Percentiles rank a stretch among this genome's conserved stretches.
Evolutionary conservation across 208 protist species (phyloP).

Genomic region (Crithidia brevicula): DNA sequence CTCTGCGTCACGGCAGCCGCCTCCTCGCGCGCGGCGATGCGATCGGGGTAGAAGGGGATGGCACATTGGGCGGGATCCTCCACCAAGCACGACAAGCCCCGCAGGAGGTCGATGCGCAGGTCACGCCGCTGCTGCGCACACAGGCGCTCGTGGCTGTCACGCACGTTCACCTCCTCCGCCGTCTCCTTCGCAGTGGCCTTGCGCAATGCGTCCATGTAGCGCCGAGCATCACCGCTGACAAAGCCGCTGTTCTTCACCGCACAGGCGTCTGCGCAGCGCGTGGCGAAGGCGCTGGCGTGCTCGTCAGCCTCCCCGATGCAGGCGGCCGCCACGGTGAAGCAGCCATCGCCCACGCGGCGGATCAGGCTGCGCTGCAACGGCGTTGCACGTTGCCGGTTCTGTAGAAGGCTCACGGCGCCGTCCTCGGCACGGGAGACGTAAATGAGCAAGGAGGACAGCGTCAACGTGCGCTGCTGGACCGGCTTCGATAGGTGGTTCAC

Average conservation of each 20-base stretch:
- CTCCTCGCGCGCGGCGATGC: conserved; percentile 17
- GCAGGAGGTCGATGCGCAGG: conserved; percentile 5
- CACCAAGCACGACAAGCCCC: conserved; percentile 10
- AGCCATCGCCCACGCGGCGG: conserved; percentile 28
- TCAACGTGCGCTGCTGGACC: conserved; percentile 1
- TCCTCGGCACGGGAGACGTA: conserved; percentile 19
- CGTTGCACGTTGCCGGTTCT: conserved; percentile 9
- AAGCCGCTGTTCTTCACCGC: conserved; percentile 25
- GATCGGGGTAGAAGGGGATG: conserved; percentile 20
- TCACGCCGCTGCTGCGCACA: background rate
- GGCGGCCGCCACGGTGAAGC: conserved; percentile 34
- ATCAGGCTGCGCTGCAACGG: conserved; percentile 26
- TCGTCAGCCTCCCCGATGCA: conserved; percentile 10
- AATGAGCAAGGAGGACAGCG: conserved; percentile 35
- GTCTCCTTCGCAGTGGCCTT: conserved; percentile 19
- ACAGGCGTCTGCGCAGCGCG: conserved; percentile 16
- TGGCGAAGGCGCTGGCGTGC: background rate
- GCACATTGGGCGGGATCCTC: conserved; percentile 13
- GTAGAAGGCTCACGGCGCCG: conserved; percentile 12
- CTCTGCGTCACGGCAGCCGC: background rate
- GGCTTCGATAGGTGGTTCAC: background rate
- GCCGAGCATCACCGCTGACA: conserved; percentile 24
- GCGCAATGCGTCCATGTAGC: conserved; percentile 25
- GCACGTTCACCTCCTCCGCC: background rate
- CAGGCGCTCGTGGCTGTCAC: background rate